phyloP scores from a whole-genome alignment of 768 basidiomycete species.

The button mushroom (Agaricus bisporus) region DNA sequence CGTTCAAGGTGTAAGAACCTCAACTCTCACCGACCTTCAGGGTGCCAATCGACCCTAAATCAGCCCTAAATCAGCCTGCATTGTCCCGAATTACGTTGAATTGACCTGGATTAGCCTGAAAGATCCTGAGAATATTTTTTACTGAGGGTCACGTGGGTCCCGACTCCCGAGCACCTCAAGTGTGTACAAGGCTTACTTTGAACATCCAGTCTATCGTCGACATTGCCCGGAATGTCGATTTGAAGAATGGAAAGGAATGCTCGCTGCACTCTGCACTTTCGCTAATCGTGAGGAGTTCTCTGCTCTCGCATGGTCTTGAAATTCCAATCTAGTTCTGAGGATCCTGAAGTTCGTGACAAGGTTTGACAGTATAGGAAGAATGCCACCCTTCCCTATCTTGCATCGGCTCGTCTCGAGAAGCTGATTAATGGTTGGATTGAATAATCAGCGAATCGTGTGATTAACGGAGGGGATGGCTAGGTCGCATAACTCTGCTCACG shows the following conservation, averaged over 20 bases:
- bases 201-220: conserved; percentile 46
- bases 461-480: conserved; percentile 35
- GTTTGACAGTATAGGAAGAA: conserved; percentile 65
- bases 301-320: conserved; percentile 76
- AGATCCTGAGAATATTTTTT: no score
- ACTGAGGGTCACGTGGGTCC: no score
- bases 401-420: conserved; percentile 82
- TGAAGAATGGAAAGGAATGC: conserved; percentile 95
- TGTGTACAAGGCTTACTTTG: no score
- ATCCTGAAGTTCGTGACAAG: conserved; percentile 32
- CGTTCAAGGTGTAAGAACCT: no score
- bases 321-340: conserved; percentile 62
- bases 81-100: no score
- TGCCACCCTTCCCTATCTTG: conserved; percentile 90
- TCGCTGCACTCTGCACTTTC: conserved; percentile 94
- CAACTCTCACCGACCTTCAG: no score
- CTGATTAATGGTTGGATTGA: conserved; percentile 89
- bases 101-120: no score
- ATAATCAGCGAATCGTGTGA: conserved; percentile 70
- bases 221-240: conserved; percentile 92
- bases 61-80: no score
- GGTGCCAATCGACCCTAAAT: no score
- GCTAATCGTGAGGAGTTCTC: conserved; percentile 80
- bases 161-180: no score
- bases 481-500: conserved; percentile 73